Percentiles rank a stretch among this genome's conserved stretches.
Evolutionary conservation across 2,329 filamentous ascomycete species (phyloP).

Genomic region (Phialocephala sp.): DNA sequence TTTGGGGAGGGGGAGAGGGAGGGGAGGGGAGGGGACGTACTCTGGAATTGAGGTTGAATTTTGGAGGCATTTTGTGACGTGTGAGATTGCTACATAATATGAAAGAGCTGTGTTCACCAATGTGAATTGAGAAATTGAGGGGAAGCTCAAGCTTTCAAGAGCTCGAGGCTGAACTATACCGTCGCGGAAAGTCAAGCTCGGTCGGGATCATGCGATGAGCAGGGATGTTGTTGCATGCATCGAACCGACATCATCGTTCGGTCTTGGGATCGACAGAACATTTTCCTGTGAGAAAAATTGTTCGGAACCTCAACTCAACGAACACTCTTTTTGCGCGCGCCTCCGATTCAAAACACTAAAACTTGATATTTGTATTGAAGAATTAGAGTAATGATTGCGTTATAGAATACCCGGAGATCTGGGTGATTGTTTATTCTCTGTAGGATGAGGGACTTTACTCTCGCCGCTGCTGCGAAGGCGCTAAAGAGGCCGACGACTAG

Average conservation of each 20-base stretch:
- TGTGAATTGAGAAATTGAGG: too few species aligned
- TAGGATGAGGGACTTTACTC: slow-evolving; percentile 38
- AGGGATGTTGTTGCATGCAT: slow-evolving; percentile 11
- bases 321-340: neutral
- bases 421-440: neutral
- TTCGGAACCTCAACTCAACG: slow-evolving; percentile 3
- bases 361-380: too few species aligned
- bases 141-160: slow-evolving; percentile 8
- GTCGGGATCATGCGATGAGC: slow-evolving; percentile 15
- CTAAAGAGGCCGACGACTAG: slow-evolving; percentile 10
- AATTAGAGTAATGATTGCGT: neutral
- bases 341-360: too few species aligned
- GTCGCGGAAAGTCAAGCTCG: slow-evolving; percentile 2
- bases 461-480: slow-evolving; percentile 23
- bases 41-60: slow-evolving; percentile 39
- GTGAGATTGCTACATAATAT: neutral
- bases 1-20: too few species aligned
- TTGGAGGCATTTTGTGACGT: slow-evolving; percentile 37
- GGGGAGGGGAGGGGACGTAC: slow-evolving; percentile 16
- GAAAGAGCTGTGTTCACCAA: slow-evolving; percentile 6
- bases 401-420: neutral
- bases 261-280: slow-evolving; percentile 10
- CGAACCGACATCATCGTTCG: slow-evolving; percentile 19
- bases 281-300: neutral
- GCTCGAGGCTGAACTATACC: neutral